Evolutionary conservation across 2,329 filamentous ascomycete species (phyloP).

Genomic region (Akanthomyces muscarius): DNA sequence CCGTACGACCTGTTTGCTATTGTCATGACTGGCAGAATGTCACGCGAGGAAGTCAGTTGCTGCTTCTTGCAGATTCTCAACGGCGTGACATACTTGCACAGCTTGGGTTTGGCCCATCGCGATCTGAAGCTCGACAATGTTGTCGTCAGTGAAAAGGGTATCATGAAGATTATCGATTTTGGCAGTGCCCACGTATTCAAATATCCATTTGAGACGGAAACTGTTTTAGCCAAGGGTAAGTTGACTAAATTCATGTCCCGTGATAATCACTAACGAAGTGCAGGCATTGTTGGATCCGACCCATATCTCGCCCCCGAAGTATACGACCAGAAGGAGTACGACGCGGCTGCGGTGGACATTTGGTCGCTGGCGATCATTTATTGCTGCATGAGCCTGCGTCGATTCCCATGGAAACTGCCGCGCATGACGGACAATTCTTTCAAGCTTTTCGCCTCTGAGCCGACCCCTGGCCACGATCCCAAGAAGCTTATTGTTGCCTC

Average conservation of each 20-base stretch:
- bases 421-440: slow-evolving; percentile 90
- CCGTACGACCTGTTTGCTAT: slow-evolving; percentile 95
- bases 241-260: not conserved
- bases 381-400: slow-evolving; percentile 93
- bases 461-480: slow-evolving; percentile 68
- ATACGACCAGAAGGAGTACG: slow-evolving; percentile 89
- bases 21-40: slow-evolving; percentile 99
- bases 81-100: slow-evolving; percentile 90
- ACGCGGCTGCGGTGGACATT: slow-evolving; percentile 89
- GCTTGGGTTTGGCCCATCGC: slow-evolving; percentile 89
- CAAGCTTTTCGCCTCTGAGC: slow-evolving; percentile 83
- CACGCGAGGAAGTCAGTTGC: slow-evolving; percentile 82
- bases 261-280: not conserved
- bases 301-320: slow-evolving; percentile 96
- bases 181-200: slow-evolving; percentile 95
- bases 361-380: slow-evolving; percentile 99
- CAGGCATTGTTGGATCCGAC: slow-evolving; percentile 73
- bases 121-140: slow-evolving; percentile 98
- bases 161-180: slow-evolving; percentile 99
- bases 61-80: slow-evolving; percentile 91
- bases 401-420: slow-evolving; percentile 97
- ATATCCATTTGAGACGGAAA: slow-evolving; percentile 87
- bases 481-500: slow-evolving; percentile 47
- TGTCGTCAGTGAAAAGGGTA: slow-evolving; percentile 90
- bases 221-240: slow-evolving; percentile 37